These are phyloP conservation scores for Tolypocladium ovalisporum DNA, from an alignment of 2,329 filamentous ascomycete species.

Conservation along the genomic window DNA sequence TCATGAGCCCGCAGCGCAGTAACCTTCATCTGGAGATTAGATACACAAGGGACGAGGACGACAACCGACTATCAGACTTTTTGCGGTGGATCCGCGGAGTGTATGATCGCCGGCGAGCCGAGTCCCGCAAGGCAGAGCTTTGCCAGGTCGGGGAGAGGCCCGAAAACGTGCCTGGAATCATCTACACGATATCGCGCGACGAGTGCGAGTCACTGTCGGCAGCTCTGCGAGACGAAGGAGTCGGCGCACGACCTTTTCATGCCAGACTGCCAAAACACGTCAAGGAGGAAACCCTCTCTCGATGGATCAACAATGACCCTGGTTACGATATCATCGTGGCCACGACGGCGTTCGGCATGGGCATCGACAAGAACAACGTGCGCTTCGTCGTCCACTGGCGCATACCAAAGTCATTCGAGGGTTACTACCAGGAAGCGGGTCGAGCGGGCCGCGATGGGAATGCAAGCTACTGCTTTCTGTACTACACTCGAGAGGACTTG, in stretches of 20 bases:
- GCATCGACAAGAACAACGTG: constrained; percentile 91
- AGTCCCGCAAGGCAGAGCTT: constrained; percentile 49
- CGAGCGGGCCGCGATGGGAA: constrained; percentile 85
- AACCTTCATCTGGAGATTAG: constrained; percentile 89
- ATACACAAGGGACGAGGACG: constrained; percentile 66
- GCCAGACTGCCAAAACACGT: constrained; percentile 55
- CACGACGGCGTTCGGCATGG: constrained; percentile 95
- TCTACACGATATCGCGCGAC: constrained; percentile 65
- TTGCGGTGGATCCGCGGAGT: constrained; percentile 65
- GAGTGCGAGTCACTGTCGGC: constrained; percentile 64
- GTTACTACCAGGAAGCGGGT: constrained; percentile 92
- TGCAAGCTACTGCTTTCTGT: constrained; percentile 76
- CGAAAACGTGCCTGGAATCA: constrained; percentile 63
- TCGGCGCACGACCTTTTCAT: constrained; percentile 66
- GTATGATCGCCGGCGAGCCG: constrained; percentile 54
- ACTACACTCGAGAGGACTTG: constrained; percentile 81
- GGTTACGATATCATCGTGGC: constrained; percentile 90
- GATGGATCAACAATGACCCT: constrained; percentile 61
- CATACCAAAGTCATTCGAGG: constrained; percentile 86
- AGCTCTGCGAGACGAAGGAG: constrained; percentile 53
- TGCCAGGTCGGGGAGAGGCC: constrained; percentile 39
- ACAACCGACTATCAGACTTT: constrained; percentile 63
- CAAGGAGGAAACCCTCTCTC: constrained; percentile 59
- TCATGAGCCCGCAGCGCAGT: constrained; percentile 70
- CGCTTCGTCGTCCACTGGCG: constrained; percentile 94